Percentiles rank a stretch among this genome's conserved stretches.
phyloP scores from a whole-genome alignment of 1,139 yeast species.

The Saccharomyces hybrid region DNA sequence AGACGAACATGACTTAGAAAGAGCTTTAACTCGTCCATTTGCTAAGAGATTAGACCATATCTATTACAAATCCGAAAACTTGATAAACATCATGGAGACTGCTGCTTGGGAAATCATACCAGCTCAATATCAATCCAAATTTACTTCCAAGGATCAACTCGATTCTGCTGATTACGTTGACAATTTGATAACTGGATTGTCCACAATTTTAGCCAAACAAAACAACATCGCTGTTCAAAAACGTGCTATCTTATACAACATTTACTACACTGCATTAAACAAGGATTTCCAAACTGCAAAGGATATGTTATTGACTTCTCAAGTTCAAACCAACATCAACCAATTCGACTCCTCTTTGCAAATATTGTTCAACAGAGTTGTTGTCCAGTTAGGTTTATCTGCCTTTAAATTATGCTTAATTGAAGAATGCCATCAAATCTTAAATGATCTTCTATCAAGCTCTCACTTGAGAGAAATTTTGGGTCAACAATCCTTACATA shows the following conservation, averaged over 20 bases:
- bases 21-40: constrained; percentile 67
- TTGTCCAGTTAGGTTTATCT: constrained; percentile 91
- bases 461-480: constrained; percentile 84
- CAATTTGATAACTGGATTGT: constrained; percentile 56
- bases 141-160: constrained; percentile 25
- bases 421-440: constrained; percentile 77
- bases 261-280: constrained; percentile 87
- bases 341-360: constrained; percentile 80
- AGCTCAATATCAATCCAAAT: constrained; percentile 20
- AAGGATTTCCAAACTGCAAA: constrained; percentile 78
- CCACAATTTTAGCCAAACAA: constrained; percentile 59
- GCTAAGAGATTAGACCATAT: constrained; percentile 86
- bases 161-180: constrained; percentile 38
- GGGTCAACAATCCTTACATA: constrained; percentile 78
- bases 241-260: constrained; percentile 76
- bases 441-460: constrained; percentile 83
- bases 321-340: constrained; percentile 74
- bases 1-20: constrained; percentile 44
- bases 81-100: constrained; percentile 61
- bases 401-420: constrained; percentile 90
- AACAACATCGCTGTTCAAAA: constrained; percentile 64
- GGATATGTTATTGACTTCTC: constrained; percentile 79
- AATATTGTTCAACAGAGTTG: constrained; percentile 88
- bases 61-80: constrained; percentile 81
- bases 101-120: constrained; percentile 59